Evolutionary conservation across 2,329 filamentous ascomycete genomes (phyloP), one percentile per base, ranked within the genome.

Genomic region (Stromatinia cepivora): DNA sequence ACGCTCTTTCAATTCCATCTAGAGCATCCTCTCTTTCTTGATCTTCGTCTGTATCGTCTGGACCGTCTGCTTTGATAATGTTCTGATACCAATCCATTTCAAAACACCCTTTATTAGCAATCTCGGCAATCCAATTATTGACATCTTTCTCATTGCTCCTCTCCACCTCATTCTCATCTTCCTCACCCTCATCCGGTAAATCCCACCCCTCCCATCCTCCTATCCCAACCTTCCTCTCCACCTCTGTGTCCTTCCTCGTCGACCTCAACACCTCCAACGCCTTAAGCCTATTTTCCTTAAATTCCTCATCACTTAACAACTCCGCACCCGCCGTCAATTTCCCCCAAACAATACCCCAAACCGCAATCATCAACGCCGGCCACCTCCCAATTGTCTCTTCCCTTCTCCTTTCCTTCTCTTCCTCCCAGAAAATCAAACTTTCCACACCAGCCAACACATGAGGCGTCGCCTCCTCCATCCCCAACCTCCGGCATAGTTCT

Each of bases 401-500:
- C 34, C 46, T 64, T 34, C 50, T 70, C 46, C 48, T 66, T 50
- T 67, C 59, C 31, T 56, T 65, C 10, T 50, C 64, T 28, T 45
- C 36, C 13, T 74, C 76, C 11, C 80, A 73, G 13, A 79, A 79
- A 3, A 85, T 75, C 1, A 79, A 63, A 36, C 72, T 80, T 82
- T 90, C 90, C 65, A 93, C 84, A 0, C 92, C 93, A 0, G 92
- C 90, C 62, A 92, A 86, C 0, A 96, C 85, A 67, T 93, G 91
- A 0, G 91, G 90, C 0, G 87, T 87, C 4, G 93, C 84, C 5
- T 82, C 83, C 9, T 86, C 84, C 0, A 88, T 86, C 0, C 84
- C 83, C 13, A 92, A 83, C 34, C 85, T 84, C 52, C 84, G 84
- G 77, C 90, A 90, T 15, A 96, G 79, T 70, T 84, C 85, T 34